These are phyloP conservation scores for Auricularia heimuer DNA, from an alignment of 768 basidiomycete species.

Conservation along the genomic window DNA sequence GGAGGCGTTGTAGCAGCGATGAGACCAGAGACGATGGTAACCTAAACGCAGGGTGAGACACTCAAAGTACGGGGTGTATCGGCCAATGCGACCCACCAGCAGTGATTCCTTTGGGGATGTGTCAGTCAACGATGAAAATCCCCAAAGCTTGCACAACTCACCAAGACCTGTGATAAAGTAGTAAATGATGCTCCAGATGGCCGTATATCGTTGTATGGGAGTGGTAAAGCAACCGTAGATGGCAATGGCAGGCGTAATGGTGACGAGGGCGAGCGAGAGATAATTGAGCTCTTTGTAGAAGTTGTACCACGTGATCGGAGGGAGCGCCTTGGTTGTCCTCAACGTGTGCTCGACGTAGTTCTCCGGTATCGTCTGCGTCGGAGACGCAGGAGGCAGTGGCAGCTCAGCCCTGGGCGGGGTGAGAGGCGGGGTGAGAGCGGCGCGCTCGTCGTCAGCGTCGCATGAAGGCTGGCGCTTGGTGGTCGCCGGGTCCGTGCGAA, in stretches of 20 bases:
- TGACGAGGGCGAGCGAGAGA: slow-evolving; percentile 65
- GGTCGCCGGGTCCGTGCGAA: background rate
- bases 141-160: slow-evolving; percentile 23
- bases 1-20: slow-evolving; percentile 89
- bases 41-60: slow-evolving; percentile 18
- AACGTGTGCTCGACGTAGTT: slow-evolving; percentile 76
- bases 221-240: slow-evolving; percentile 67
- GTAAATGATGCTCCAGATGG: slow-evolving; percentile 53
- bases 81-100: slow-evolving; percentile 32
- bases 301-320: slow-evolving; percentile 56
- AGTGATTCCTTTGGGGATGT: slow-evolving; percentile 45
- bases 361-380: slow-evolving; percentile 42
- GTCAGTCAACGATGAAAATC: background rate
- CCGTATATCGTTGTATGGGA: slow-evolving; percentile 60
- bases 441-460: slow-evolving; percentile 10
- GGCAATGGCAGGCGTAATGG: slow-evolving; percentile 50
- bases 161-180: slow-evolving; percentile 80
- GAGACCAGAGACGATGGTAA: slow-evolving; percentile 96
- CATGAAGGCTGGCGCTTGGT: background rate
- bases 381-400: background rate
- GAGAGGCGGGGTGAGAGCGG: background rate
- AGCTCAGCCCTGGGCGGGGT: background rate
- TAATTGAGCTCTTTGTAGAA: slow-evolving; percentile 58
- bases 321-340: slow-evolving; percentile 54
- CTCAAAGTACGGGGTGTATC: background rate